These are phyloP conservation scores for Davidsoniella eucalypti DNA, from an alignment of 2,329 filamentous ascomycete species.

Conservation along the genomic window DNA sequence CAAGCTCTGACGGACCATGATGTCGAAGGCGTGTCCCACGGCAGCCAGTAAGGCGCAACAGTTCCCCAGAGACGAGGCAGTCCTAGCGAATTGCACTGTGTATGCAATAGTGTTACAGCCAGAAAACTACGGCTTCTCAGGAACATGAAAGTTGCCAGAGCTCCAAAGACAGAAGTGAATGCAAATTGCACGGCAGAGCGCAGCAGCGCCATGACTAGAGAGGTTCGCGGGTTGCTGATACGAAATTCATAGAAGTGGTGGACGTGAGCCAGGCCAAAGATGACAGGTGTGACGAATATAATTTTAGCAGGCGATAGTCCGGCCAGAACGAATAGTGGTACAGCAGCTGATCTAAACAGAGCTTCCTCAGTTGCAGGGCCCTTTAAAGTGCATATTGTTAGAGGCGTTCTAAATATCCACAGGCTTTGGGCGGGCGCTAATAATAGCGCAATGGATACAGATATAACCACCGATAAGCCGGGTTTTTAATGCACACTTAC, in stretches of 20 bases:
- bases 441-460: background rate
- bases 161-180: slow-evolving; percentile 87
- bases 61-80: slow-evolving; percentile 73
- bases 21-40: slow-evolving; percentile 15
- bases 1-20: slow-evolving; percentile 27
- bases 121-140: slow-evolving; percentile 69
- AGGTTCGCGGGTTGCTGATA: slow-evolving; percentile 57
- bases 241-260: slow-evolving; percentile 95
- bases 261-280: slow-evolving; percentile 85
- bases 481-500: slow-evolving; percentile 35
- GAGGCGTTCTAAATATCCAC: background rate
- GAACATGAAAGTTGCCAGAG: slow-evolving; percentile 80
- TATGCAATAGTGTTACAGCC: slow-evolving; percentile 60
- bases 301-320: slow-evolving; percentile 39
- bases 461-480: background rate
- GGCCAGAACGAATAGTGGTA: slow-evolving; percentile 67
- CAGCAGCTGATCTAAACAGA: slow-evolving; percentile 74
- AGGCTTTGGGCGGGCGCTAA: background rate
- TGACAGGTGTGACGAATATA: slow-evolving; percentile 67
- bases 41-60: slow-evolving; percentile 38
- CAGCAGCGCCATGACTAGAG: slow-evolving; percentile 43
- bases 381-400: slow-evolving; percentile 9
- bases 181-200: slow-evolving; percentile 69
- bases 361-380: slow-evolving; percentile 85
- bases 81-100: slow-evolving; percentile 86